Evolutionary conservation across 768 basidiomycete genomes (phyloP), one percentile per base, ranked within the genome.

Genomic region (Auricularia heimuer): DNA sequence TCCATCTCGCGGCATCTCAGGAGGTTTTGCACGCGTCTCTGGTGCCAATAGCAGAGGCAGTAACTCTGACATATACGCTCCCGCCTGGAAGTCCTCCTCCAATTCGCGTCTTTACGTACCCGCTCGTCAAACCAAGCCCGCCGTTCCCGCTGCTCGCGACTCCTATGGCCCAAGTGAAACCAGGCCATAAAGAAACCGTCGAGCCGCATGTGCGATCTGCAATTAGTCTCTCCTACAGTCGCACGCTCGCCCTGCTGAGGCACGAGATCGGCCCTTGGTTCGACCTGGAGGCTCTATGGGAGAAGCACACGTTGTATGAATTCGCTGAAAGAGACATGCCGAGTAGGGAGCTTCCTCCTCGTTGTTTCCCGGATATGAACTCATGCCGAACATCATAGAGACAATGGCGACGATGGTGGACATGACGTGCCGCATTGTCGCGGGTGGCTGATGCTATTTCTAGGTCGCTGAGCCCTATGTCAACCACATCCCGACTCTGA

Each of bases 261-360:
- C 70, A 71, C 45, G 67, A 74, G 54, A 65, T 80, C 33, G 83
- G 83, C 0, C 84, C 83, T 11, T 70, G 75, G 33, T 85, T 85
- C 62, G 82, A 84, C 69, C 73, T 84, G 1, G 84, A 84, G 68
- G 79, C 77, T n/a, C 80, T 85, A 39, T 85, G 84, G 84, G 82
- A 85, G 11, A 82, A 83, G 65, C 84, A 85, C 66, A 79, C 78
- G 1, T 78, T 77, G 64, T 84, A 79, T 66, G 84, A 85, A 70
- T 85, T 85, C 66, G 77, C 65, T 42, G 77, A 78, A 66, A 72
- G 82, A 34, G 70, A 76, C 56, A 76, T 80, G 3, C 64, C 64
- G 33, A 79, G 79, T 16, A 83, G 81, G 3, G 82, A 82, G 82
- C 81, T 82, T 70, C 80, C 81, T 68, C 64, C 78, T 73, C 21